A percentile compares a stretch with the other conserved stretches of the same genome.
Evolutionary conservation across 495 filamentous ascomycete species (phyloP).

Genomic region (Glonium stellatum): DNA sequence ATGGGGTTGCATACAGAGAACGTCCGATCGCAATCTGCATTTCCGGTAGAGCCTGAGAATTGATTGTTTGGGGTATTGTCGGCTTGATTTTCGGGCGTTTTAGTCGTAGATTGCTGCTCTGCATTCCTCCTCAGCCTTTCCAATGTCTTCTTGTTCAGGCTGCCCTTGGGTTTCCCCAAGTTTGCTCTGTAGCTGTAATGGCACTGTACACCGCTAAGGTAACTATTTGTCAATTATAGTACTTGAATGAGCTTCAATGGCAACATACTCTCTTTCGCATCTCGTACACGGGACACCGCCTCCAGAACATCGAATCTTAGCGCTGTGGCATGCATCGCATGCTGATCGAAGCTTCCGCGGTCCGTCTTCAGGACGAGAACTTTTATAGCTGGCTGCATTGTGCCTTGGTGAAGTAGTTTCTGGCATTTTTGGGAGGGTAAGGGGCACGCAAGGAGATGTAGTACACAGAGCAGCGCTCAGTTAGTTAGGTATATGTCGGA

Average conservation of each 20-base stretch:
- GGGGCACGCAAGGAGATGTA: too few relatives aligned
- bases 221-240: background rate
- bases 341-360: background rate
- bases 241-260: background rate
- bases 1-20: background rate
- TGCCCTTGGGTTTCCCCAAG: conserved; percentile 2
- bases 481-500: too few relatives aligned
- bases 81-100: background rate
- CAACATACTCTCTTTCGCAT: conserved; percentile 1
- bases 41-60: background rate
- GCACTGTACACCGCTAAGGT: background rate
- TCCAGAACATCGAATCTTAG: conserved; percentile 1
- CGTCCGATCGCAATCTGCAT: background rate
- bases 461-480: too few relatives aligned
- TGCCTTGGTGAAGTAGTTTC: background rate
- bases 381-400: background rate
- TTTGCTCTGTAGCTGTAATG: conserved; percentile 3
- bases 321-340: conserved; percentile 1
- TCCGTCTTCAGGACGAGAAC: background rate
- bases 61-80: background rate
- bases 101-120: background rate
- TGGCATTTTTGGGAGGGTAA: background rate
- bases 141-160: conserved; percentile 2
- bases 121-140: conserved; percentile 1
- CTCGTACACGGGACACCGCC: conserved; percentile 1